Percentiles rank a stretch among this genome's conserved stretches.
These are phyloP conservation scores for Lentinula novae-zelandiae DNA, from an alignment of 1,284 basidiomycete genomes.

Conservation along the genomic window DNA sequence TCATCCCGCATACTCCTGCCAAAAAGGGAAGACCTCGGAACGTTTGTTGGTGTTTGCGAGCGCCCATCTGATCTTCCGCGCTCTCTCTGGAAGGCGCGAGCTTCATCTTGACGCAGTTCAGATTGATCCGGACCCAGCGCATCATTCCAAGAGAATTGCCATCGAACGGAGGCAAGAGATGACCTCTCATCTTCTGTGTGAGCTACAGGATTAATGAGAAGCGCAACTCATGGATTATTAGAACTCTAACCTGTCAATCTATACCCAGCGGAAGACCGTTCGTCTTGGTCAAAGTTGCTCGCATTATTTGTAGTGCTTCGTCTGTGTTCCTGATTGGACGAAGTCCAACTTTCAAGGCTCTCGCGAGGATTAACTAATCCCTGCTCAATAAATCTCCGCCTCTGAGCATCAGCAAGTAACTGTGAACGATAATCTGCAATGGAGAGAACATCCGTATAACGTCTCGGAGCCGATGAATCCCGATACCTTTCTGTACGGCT, in stretches of 20 bases:
- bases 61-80: not conserved
- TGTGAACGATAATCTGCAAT: slow-evolving; percentile 2
- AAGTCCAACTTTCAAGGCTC: not conserved
- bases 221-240: not conserved
- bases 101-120: not conserved
- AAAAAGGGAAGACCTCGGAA: slow-evolving; percentile 4
- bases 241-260: slow-evolving; percentile 5
- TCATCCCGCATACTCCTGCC: not conserved
- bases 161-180: slow-evolving; percentile 3
- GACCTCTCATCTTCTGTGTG: not conserved
- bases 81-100: not conserved
- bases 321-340: not conserved
- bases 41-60: not conserved
- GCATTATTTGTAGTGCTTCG: not conserved
- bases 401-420: not conserved
- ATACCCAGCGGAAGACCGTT: not conserved
- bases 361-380: slow-evolving; percentile 11
- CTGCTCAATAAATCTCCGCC: slow-evolving; percentile 9
- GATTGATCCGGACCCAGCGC: not conserved
- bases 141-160: slow-evolving; percentile 13
- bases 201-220: not conserved
- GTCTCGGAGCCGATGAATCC: not conserved
- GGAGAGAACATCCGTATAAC: not conserved
- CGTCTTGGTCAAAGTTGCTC: not conserved
- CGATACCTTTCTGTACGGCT: not conserved